Base-by-base conservation (phyloP, 1,284 basidiomycete genomes). In the Fomitopsis palustris region DNA sequence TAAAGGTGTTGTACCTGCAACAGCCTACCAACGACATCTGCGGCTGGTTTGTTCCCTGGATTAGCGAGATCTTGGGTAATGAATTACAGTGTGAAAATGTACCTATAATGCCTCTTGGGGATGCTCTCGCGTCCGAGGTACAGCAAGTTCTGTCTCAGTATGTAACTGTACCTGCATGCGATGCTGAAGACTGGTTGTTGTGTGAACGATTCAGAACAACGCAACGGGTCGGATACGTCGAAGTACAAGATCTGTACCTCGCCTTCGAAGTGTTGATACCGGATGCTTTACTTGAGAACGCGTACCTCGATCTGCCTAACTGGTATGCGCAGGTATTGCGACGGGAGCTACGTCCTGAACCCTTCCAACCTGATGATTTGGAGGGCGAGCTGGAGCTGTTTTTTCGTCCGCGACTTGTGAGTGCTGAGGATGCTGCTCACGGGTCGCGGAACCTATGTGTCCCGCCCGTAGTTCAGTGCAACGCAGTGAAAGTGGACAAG, bases 301-400 rank as follows among this genome's bases (percentile, higher is more conserved):
- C 37, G 0, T 53, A 53, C 17, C 27, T 62, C 2, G 61, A 61
- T 39, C 31, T 62, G 17, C 59, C 61, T 1, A 60, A 64, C 14
- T 58, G 35, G 23, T 62, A 59, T 21, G 59, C 55, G 6, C 10
- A 21, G 37, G 31, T 21, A 17, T 23, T 19, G n/a, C 9, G 29
- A 1, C 51, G 38, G 12, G 29, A 29, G 10, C 27, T 17, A 19
- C 1, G 1, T 7, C 42, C 38, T 17, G 21, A 8, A 0, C 29
- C 12, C 3, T 43, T 58, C 35, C 19, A 9, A 1, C 12, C 38
- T 19, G 52, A 55, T 14, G 56, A 60, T 19, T 47, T 60, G 33
- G 33, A 57, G 43, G 59, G 55, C 27, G 61, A 64, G 54, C 42
- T 61, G 0, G 49, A 3, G 9, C 1, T 16, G 23, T 23, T 58